A percentile compares a stretch with the other conserved stretches of the same genome.
Conservation (phyloP, 108 stramenopile species). For the Pseudonitzschia delicatissima region DNA sequence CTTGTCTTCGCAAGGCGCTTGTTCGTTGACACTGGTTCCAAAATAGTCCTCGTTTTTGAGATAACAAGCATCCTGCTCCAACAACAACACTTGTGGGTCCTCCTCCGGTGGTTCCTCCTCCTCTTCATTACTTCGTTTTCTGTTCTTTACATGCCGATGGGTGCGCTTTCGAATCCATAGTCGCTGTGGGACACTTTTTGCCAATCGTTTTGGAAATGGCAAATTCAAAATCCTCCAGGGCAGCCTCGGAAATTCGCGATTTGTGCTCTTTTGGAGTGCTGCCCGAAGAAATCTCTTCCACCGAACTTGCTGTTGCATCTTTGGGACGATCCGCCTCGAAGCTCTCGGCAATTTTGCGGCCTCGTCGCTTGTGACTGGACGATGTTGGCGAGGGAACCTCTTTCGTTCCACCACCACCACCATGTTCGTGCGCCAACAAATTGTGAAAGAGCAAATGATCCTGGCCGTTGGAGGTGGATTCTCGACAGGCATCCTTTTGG, state of each 20-base stretch:
- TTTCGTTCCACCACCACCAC: no score
- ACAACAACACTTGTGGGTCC: no score
- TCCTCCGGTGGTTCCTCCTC: neutral
- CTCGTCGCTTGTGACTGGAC: neutral
- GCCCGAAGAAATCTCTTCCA: neutral
- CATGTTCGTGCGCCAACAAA: no score
- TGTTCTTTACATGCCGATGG: neutral
- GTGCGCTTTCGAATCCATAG: neutral
- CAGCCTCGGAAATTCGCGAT: no score
- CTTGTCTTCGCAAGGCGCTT: neutral
- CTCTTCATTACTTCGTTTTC: neutral
- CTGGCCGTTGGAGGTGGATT: neutral
- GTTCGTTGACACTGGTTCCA: neutral
- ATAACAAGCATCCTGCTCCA: no score
- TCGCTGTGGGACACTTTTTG: neutral
- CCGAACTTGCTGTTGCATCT: neutral
- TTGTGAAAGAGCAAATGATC: conserved; percentile 3
- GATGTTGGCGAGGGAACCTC: neutral
- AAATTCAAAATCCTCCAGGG: no score
- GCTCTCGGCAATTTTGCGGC: neutral
- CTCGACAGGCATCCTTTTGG: neutral
- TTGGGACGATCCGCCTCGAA: neutral
- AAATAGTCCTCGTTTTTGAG: neutral
- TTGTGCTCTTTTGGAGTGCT: neutral
- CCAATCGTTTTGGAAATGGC: neutral